These are phyloP conservation scores for Lanmaoa rubissima DNA, from an alignment of 768 basidiomycete species.

Conservation along the genomic window DNA sequence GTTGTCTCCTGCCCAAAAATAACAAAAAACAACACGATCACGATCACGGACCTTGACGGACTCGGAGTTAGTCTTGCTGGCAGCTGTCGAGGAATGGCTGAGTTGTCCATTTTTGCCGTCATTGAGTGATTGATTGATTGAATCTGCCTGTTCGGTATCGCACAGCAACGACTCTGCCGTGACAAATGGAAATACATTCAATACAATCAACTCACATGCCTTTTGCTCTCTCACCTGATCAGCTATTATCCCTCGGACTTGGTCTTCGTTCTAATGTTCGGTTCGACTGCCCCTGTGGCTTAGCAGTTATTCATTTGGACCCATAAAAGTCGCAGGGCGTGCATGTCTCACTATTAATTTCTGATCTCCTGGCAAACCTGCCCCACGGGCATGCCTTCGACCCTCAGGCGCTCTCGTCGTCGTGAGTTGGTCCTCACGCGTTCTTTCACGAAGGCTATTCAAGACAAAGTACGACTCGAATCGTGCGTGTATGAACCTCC, in stretches of 20 bases:
- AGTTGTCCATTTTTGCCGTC: constrained; percentile 23
- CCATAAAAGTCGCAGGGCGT: constrained; percentile 29
- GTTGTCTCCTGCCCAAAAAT: background rate
- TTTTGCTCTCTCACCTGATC: constrained; percentile 1
- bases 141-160: constrained; percentile 5
- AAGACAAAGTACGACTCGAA: constrained; percentile 36
- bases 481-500: constrained; percentile 28
- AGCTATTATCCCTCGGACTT: constrained; percentile 16
- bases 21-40: constrained; percentile 16
- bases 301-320: constrained; percentile 12
- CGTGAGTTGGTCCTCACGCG: constrained; percentile 47
- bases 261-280: constrained; percentile 8
- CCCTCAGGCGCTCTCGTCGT: constrained; percentile 47
- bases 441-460: constrained; percentile 49
- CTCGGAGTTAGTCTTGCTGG: constrained; percentile 10
- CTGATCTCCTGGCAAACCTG: constrained; percentile 13
- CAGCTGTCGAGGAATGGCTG: constrained; percentile 15
- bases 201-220: background rate
- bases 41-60: constrained; percentile 2
- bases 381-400: constrained; percentile 37
- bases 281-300: constrained; percentile 31
- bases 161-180: constrained; percentile 1
- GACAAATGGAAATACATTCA: background rate
- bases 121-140: background rate
- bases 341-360: constrained; percentile 14